A percentile compares a stretch with the other conserved stretches of the same genome.
Evolutionary conservation across 108 stramenopile genomes (phyloP).

Genomic region (Bacterosira constricta): DNA sequence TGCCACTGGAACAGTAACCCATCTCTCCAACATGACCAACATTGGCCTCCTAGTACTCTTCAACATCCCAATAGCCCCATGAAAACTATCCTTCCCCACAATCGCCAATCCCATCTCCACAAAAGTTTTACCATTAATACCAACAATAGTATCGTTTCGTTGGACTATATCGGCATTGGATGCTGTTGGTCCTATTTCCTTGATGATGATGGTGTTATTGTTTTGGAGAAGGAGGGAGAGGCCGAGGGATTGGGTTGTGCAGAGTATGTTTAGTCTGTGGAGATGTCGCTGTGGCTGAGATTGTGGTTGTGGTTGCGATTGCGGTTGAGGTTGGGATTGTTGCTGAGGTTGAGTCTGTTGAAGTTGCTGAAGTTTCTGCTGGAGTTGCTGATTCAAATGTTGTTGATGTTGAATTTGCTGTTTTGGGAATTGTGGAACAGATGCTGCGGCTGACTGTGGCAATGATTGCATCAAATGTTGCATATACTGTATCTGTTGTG

Average conservation of each 20-base stretch:
- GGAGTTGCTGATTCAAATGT: not conserved
- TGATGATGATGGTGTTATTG: not conserved
- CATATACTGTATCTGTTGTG: not conserved
- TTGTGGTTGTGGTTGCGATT: not conserved
- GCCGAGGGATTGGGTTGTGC: conserved; percentile 19
- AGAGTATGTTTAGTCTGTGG: conserved; percentile 21
- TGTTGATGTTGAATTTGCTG: no score
- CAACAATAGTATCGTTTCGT: conserved; percentile 30
- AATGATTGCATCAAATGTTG: not conserved
- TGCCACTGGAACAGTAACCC: not conserved
- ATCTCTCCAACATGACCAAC: conserved; percentile 38
- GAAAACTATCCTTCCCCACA: conserved; percentile 17
- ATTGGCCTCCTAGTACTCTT: conserved; percentile 29
- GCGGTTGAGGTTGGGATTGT: not conserved
- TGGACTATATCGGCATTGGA: conserved; percentile 14
- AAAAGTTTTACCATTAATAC: conserved; percentile 44
- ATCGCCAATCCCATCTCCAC: not conserved
- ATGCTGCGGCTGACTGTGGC: no score
- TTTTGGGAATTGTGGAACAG: no score
- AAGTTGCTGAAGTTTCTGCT: not conserved
- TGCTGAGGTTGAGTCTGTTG: not conserved
- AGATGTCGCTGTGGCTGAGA: not conserved
- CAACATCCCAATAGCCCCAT: conserved; percentile 12
- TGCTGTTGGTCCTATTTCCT: not conserved
- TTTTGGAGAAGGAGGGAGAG: conserved; percentile 12